phyloP scores from a whole-genome alignment of 345 rosid species.

The Cochlearia excelsa region DNA sequence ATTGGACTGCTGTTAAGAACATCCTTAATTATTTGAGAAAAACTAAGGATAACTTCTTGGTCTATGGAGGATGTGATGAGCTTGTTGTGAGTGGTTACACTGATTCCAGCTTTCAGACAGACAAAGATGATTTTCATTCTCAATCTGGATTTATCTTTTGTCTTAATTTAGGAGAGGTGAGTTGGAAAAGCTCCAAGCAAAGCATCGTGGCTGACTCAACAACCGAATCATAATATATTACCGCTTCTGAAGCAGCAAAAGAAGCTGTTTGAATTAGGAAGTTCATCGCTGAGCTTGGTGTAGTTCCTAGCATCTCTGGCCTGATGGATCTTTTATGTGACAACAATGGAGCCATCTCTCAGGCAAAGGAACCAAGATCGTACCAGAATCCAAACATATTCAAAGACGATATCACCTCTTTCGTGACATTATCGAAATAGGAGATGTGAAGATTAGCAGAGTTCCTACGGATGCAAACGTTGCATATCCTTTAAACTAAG shows the following conservation, averaged over 20 bases:
- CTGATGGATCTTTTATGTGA: too few relatives aligned
- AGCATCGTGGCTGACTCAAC: background rate
- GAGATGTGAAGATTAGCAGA: background rate
- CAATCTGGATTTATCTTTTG: background rate
- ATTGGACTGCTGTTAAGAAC: background rate
- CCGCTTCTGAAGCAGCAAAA: too few relatives aligned
- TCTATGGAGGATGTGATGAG: background rate
- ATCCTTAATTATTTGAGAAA: background rate
- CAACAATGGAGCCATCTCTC: too few relatives aligned
- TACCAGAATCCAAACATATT: background rate
- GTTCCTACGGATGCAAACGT: background rate
- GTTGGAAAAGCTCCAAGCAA: background rate
- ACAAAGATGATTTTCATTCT: too few relatives aligned
- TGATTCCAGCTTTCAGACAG: background rate
- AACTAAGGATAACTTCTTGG: background rate
- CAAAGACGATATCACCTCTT: background rate
- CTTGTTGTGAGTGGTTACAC: background rate
- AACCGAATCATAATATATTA: too few relatives aligned
- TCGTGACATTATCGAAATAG: background rate
- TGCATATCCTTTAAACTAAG: too few relatives aligned
- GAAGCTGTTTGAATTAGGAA: too few relatives aligned
- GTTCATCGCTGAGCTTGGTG: too few relatives aligned
- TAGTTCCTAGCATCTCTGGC: too few relatives aligned
- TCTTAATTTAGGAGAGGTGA: background rate
- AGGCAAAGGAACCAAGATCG: too few relatives aligned